Base-by-base conservation (phyloP, 2,329 filamentous ascomycete species). In the Paracoccidioides brasiliensis region DNA sequence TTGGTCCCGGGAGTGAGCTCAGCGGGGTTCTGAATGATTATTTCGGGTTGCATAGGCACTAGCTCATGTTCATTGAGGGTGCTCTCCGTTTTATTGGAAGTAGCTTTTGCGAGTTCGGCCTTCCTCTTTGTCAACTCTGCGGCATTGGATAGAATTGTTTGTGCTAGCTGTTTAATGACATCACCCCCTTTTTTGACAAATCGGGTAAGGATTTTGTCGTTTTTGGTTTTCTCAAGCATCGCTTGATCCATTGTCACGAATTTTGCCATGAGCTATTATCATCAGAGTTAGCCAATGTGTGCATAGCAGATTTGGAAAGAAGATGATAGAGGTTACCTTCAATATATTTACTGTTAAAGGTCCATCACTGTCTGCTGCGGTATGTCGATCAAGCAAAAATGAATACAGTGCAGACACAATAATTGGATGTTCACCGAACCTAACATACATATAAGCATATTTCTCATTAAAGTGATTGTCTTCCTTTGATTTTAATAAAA, bases 111-210 rank as follows among this genome's bases (percentile, higher is more conserved):
- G 37, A 57, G 61, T 38, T 69, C 70, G 41, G 69, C 63, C 56
- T 75, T 76, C 52, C 72, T 68, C 60, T 74, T 75, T 4, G 72
- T 73, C 15, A 68, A 70, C 38, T 67, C 67, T 43, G 67, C 67
- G 55, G 74, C 75, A 63, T 76, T 77, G 30, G 75, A 72, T 48
- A 80, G 63, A 44, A 84, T 77, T 60, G 74, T 73, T 61, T 81
- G 77, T 3, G 79, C 77, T 38, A 80, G 72, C 14, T 71, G 71
- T 62, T 81, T 80, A 51, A 77, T 77, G 50, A 76, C 72, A n/a
- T 75, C 76, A 59, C 78, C 78, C 32, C 80, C 80, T 59, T 78
- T 78, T 66, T 82, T 84, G 53, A 77, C 70, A 59, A 82, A 78
- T 32, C 77, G 74, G 2, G 75, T 74, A 14, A 84, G 67, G 14